Evolutionary conservation across 1,284 basidiomycete species (phyloP).

Genomic region (Ceratobasidium sp.): DNA sequence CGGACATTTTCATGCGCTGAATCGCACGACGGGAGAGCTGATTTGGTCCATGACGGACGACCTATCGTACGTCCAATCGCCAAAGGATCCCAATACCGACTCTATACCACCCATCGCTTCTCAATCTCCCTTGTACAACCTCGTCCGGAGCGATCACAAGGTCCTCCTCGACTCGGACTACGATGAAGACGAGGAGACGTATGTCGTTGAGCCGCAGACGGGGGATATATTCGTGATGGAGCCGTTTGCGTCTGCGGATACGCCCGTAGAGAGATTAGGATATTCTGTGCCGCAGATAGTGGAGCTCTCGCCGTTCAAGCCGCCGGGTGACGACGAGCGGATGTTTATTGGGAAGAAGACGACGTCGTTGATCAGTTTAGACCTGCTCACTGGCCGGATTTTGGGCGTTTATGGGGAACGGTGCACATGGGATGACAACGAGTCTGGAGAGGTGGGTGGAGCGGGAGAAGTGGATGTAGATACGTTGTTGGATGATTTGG

Average conservation of each 20-base stretch:
- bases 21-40: slow-evolving; percentile 77
- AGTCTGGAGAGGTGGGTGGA: slow-evolving; percentile 54
- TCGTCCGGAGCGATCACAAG: slow-evolving; percentile 74
- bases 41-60: slow-evolving; percentile 83
- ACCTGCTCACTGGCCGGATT: slow-evolving; percentile 83
- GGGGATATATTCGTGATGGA: slow-evolving; percentile 88
- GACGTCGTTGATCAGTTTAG: slow-evolving; percentile 80
- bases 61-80: slow-evolving; percentile 51
- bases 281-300: slow-evolving; percentile 88
- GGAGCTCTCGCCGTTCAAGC: slow-evolving; percentile 85
- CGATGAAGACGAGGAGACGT: slow-evolving; percentile 73
- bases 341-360: slow-evolving; percentile 89
- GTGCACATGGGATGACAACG: slow-evolving; percentile 71
- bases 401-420: slow-evolving; percentile 72
- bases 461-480: slow-evolving; percentile 50
- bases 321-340: slow-evolving; percentile 71
- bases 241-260: slow-evolving; percentile 59
- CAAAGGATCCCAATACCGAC: slow-evolving; percentile 49
- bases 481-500: slow-evolving; percentile 73
- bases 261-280: slow-evolving; percentile 81
- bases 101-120: slow-evolving; percentile 61
- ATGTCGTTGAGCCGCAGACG: slow-evolving; percentile 90
- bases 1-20: slow-evolving; percentile 87
- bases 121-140: slow-evolving; percentile 58
- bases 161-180: slow-evolving; percentile 63